Percentiles rank a stretch among this genome's conserved stretches.
phyloP scores from a whole-genome alignment of 2,329 filamentous ascomycete genomes.

The Shiraia sp. region DNA sequence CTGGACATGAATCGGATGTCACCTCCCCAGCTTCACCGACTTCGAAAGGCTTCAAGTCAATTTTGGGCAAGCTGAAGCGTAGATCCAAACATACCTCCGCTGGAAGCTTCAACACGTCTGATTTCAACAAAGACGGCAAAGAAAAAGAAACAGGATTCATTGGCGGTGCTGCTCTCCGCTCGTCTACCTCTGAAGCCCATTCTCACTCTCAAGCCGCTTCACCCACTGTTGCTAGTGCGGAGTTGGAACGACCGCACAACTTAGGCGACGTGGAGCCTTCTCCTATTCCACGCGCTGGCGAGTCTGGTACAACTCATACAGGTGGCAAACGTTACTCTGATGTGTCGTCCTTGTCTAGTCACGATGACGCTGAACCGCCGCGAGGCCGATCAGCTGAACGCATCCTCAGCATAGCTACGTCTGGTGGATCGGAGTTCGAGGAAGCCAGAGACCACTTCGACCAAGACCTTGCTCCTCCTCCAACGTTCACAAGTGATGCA shows the following conservation, averaged over 20 bases:
- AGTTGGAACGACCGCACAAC: slow-evolving; percentile 12
- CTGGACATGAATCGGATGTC: slow-evolving; percentile 14
- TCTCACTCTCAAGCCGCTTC: slow-evolving; percentile 7
- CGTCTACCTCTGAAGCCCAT: slow-evolving; percentile 22
- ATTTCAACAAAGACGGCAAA: slow-evolving; percentile 13
- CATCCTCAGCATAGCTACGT: slow-evolving; percentile 31
- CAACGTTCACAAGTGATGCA: slow-evolving; percentile 38
- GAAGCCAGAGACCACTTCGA: slow-evolving; percentile 58
- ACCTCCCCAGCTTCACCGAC: slow-evolving; percentile 32
- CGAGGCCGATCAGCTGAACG: slow-evolving; percentile 30
- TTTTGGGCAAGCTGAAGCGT: slow-evolving; percentile 46
- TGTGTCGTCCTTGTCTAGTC: slow-evolving; percentile 41
- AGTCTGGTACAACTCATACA: slow-evolving; percentile 3
- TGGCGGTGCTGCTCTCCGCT: slow-evolving; percentile 48
- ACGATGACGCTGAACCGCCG: slow-evolving; percentile 9
- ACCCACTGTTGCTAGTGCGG: slow-evolving; percentile 2
- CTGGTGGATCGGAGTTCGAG: slow-evolving; percentile 54
- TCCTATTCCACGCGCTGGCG: slow-evolving; percentile 14
- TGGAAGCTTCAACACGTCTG: slow-evolving; percentile 7
- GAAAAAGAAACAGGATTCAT: slow-evolving; percentile 46
- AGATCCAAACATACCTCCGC: slow-evolving; percentile 38
- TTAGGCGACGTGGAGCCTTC: slow-evolving; percentile 18
- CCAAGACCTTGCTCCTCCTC: slow-evolving; percentile 47
- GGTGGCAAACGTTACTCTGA: slow-evolving; percentile 26
- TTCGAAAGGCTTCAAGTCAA: slow-evolving; percentile 42